A percentile compares a stretch with the other conserved stretches of the same genome.
Conservation (phyloP, 257 asterid genomes). For the Salvia splendens region DNA sequence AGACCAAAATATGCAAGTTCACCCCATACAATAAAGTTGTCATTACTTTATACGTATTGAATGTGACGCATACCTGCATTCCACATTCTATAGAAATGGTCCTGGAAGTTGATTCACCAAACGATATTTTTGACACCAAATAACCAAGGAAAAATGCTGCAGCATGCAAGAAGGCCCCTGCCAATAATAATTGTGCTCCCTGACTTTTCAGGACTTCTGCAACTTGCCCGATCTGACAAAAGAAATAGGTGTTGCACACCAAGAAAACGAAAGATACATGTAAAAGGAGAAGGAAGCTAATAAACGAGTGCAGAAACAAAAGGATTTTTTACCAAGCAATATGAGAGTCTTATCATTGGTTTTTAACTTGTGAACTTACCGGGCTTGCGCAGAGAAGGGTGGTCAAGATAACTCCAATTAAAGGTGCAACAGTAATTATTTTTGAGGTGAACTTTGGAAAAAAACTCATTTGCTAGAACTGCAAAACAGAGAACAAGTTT, state of each 20-base stretch:
- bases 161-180: conserved; percentile 83
- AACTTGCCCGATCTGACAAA: conserved; percentile 86
- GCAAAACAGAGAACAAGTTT: conserved; percentile 41
- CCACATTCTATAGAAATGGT: conserved; percentile 98
- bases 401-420: conserved; percentile 86
- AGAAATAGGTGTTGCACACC: conserved; percentile 14
- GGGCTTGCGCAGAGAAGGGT: conserved; percentile 99
- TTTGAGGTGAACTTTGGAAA: conserved; percentile 93
- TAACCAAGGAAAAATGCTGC: conserved; percentile 89
- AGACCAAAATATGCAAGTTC: conserved; percentile 9
- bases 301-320: not conserved
- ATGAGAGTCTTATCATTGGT: conserved; percentile 1
- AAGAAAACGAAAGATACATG: not conserved
- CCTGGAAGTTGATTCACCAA: conserved; percentile 97
- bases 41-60: conserved; percentile 7
- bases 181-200: conserved; percentile 78
- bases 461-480: conserved; percentile 82
- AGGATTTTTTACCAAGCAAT: not conserved
- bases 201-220: conserved; percentile 85
- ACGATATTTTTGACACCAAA: conserved; percentile 71
- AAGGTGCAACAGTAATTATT: conserved; percentile 72
- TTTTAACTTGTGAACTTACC: conserved; percentile 52
- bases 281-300: not conserved
- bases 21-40: conserved; percentile 11
- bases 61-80: conserved; percentile 71